Percentiles rank a stretch among this genome's conserved stretches.
Conservation (phyloP, 169 alveolate species). For the Eimeria tenella region DNA sequence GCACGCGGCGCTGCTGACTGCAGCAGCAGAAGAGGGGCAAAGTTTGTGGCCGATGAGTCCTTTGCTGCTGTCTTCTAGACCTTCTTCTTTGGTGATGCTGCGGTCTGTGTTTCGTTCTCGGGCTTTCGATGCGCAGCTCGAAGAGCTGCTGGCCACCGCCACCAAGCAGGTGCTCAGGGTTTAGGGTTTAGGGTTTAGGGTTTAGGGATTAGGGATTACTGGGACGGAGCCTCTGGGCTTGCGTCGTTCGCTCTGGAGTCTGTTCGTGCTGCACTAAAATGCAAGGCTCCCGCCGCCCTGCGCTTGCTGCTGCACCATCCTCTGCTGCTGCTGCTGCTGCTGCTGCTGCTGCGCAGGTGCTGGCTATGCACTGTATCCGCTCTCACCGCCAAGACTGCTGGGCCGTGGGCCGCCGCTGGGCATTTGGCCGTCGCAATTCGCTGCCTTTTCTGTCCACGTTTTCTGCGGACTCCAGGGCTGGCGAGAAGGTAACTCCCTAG, state of each 20-base stretch:
- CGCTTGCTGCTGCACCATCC: background rate
- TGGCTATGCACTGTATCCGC: background rate
- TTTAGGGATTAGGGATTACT: background rate
- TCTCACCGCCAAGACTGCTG: slow-evolving; percentile 40
- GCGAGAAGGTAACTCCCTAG: background rate
- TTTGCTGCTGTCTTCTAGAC: background rate
- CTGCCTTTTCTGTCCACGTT: slow-evolving; percentile 2
- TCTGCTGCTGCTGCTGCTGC: background rate
- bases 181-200: slow-evolving; percentile 59
- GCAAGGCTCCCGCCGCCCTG: background rate
- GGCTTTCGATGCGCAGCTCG: background rate
- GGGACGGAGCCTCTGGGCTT: background rate
- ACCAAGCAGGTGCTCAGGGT: background rate
- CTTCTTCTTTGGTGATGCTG: background rate
- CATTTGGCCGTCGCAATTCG: background rate
- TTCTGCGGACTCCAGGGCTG: slow-evolving; percentile 4
- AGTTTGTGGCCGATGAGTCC: slow-evolving; percentile 5
- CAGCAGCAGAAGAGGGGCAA: background rate
- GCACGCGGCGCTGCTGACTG: background rate
- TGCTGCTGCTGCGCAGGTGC: background rate
- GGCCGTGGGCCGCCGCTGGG: background rate
- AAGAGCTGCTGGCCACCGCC: slow-evolving; percentile 2
- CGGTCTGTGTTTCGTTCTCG: background rate
- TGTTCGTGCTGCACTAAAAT: background rate
- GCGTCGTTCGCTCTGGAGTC: background rate